phyloP scores from a whole-genome alignment of 805 yeast genomes.

The Torulaspora microellipsoides region DNA sequence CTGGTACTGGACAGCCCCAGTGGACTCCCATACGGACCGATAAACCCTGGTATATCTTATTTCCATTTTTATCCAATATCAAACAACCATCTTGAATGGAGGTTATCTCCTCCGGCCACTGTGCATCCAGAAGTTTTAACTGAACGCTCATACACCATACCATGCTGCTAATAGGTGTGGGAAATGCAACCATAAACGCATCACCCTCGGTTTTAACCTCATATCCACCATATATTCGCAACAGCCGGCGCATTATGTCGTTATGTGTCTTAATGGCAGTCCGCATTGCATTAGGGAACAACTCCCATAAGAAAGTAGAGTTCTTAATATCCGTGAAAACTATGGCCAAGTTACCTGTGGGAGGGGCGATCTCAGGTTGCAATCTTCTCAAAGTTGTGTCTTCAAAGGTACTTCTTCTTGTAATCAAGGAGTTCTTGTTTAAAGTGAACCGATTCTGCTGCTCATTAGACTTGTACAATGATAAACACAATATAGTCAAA shows the following conservation, averaged over 20 bases:
- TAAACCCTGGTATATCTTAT: conserved; percentile 73
- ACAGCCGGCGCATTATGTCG: conserved; percentile 86
- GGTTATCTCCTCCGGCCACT: conserved; percentile 93
- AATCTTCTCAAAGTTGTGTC: conserved; percentile 78
- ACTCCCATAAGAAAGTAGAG: conserved; percentile 91
- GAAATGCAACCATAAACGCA: conserved; percentile 96
- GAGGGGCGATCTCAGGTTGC: conserved; percentile 90
- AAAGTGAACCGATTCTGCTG: conserved; percentile 29
- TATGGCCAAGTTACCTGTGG: conserved; percentile 89
- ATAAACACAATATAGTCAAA: conserved; percentile 73
- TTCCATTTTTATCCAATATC: conserved; percentile 55
- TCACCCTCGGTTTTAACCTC: conserved; percentile 99
- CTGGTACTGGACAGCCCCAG: conserved; percentile 98
- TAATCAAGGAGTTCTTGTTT: conserved; percentile 38
- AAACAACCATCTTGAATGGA: conserved; percentile 81
- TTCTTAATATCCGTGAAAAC: conserved; percentile 96
- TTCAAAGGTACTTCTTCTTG: conserved; percentile 55
- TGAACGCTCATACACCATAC: conserved; percentile 95
- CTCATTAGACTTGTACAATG: conserved; percentile 49
- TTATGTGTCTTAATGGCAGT: conserved; percentile 95
- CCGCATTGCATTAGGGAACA: conserved; percentile 89
- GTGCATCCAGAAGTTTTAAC: conserved; percentile 71
- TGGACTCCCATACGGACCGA: conserved; percentile 98
- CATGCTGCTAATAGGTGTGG: conserved; percentile 83
- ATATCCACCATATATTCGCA: conserved; percentile 91